phyloP scores from a whole-genome alignment of 805 yeast species.

The Lipomyces starkeyi region DNA sequence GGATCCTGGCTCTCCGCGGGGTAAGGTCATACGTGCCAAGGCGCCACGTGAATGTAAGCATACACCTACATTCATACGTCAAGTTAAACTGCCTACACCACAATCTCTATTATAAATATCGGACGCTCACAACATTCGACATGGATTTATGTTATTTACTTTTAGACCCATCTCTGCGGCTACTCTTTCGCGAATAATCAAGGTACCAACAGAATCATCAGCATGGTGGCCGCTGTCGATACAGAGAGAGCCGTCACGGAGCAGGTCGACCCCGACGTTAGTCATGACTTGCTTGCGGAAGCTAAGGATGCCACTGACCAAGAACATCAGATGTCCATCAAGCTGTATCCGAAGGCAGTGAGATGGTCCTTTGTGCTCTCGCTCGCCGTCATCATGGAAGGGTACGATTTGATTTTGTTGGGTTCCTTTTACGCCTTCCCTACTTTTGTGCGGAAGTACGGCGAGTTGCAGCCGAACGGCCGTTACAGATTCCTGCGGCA shows the following conservation, averaged over 20 bases:
- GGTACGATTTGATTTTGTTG: conserved; percentile 53
- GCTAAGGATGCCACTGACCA: conserved; percentile 29
- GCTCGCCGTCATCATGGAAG: conserved; percentile 56
- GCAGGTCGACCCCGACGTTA: neutral
- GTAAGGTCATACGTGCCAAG: no score
- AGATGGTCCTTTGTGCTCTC: conserved; percentile 57
- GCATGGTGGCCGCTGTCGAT: neutral
- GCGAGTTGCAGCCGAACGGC: conserved; percentile 12
- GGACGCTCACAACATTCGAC: neutral
- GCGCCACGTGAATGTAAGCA: neutral
- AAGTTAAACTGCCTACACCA: neutral
- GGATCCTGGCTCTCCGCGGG: no score
- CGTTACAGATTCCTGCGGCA: conserved; percentile 38
- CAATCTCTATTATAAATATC: neutral
- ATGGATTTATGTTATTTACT: no score
- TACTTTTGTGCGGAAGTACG: conserved; percentile 31
- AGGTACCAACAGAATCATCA: neutral
- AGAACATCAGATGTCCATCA: conserved; percentile 42
- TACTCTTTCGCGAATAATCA: neutral
- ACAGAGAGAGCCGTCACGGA: neutral
- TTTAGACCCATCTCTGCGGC: neutral
- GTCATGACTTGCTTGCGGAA: neutral
- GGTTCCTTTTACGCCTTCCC: conserved; percentile 50
- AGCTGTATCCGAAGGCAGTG: conserved; percentile 54
- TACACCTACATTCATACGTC: neutral